These are phyloP conservation scores for Collybiopsis luxurians DNA, from an alignment of 768 basidiomycete genomes.

Conservation along the genomic window DNA sequence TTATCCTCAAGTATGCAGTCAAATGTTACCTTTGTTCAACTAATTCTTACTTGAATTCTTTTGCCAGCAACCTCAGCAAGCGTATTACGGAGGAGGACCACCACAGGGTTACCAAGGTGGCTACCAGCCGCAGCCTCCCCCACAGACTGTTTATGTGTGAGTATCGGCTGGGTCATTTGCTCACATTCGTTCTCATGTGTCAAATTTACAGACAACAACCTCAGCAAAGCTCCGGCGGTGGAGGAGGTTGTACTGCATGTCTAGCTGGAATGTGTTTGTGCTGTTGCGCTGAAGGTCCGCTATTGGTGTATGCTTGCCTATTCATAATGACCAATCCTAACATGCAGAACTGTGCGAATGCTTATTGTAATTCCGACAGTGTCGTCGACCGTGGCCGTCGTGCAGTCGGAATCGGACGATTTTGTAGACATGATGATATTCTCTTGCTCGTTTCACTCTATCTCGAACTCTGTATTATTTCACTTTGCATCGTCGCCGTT, in stretches of 20 bases:
- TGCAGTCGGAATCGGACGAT: neutral
- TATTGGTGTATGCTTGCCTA: neutral
- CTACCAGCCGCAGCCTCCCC: constrained; percentile 49
- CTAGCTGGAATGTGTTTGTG: constrained; percentile 61
- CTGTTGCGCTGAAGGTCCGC: constrained; percentile 73
- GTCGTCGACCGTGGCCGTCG: neutral
- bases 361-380: constrained; percentile 42
- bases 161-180: constrained; percentile 22
- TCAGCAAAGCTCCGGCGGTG: constrained; percentile 40
- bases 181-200: neutral
- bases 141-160: constrained; percentile 81
- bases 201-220: constrained; percentile 43
- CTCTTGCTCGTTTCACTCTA: neutral
- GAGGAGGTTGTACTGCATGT: constrained; percentile 48
- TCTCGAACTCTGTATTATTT: neutral
- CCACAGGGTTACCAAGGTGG: constrained; percentile 51
- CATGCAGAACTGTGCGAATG: constrained; percentile 71
- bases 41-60: neutral
- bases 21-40: neutral
- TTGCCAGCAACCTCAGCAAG: constrained; percentile 39
- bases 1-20: constrained; percentile 49
- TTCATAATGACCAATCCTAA: constrained; percentile 6
- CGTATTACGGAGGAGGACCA: constrained; percentile 51
- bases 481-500: neutral
- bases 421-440: neutral